phyloP scores from a whole-genome alignment of 768 basidiomycete species.

The Tephrocybe sp. region DNA sequence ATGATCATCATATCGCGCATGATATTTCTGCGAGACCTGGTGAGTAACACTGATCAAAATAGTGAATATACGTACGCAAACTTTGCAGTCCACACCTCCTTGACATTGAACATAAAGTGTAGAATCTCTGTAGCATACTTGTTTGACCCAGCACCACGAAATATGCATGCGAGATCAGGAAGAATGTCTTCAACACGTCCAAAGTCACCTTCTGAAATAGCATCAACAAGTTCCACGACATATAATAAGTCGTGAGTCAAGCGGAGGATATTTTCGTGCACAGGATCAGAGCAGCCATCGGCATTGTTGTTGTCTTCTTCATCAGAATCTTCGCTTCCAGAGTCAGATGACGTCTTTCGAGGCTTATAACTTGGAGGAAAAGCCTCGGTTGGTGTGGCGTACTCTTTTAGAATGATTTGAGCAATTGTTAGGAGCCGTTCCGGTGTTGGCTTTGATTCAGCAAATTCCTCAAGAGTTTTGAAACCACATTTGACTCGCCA shows the following conservation, averaged over 20 bases:
- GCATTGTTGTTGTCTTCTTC: not conserved
- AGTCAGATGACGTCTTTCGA: not conserved
- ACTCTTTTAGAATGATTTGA: conserved; percentile 19
- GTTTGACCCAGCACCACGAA: conserved; percentile 28
- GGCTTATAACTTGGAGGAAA: not conserved
- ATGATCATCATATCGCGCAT: conserved; percentile 35
- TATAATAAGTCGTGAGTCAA: conserved; percentile 30
- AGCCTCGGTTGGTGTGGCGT: conserved; percentile 16
- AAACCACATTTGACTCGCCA: conserved; percentile 25
- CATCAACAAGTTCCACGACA: conserved; percentile 25
- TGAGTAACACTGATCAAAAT: no score
- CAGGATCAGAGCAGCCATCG: conserved; percentile 17
- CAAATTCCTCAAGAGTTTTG: conserved; percentile 12
- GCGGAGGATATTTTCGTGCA: conserved; percentile 21
- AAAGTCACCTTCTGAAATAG: conserved; percentile 29
- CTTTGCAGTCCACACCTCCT: conserved; percentile 29
- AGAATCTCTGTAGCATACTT: conserved; percentile 32
- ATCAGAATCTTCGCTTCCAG: not conserved
- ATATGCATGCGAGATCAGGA: conserved; percentile 24
- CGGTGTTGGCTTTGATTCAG: conserved; percentile 24
- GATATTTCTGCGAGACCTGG: conserved; percentile 26
- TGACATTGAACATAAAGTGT: conserved; percentile 25
- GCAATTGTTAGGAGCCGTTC: conserved; percentile 18
- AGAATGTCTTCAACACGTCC: conserved; percentile 30
- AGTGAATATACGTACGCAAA: conserved; percentile 27